Evolutionary conservation across 208 protist genomes (phyloP), one percentile per base, ranked within the genome.

Genomic region (Strigomonas oncopelti): DNA sequence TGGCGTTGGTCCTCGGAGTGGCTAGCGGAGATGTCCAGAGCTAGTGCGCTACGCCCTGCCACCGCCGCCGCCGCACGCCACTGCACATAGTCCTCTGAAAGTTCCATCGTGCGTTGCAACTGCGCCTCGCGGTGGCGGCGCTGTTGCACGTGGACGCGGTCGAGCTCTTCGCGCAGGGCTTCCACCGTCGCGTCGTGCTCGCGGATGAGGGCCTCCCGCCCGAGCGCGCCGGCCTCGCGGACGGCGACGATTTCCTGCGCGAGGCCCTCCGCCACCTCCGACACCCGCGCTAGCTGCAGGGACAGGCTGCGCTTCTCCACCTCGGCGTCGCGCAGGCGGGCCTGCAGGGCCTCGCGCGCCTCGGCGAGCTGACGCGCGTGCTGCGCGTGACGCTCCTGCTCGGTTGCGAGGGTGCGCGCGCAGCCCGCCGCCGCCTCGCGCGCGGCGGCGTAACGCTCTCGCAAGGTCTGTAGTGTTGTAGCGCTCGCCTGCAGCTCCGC

Each of bases 21-120:
- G n/a, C n/a, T n/a, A n/a, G n/a, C 61, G 66, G 83, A 71, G 1
- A 22, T 34, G 22, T 65, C 32, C 28, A 61, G 48, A 3, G 42
- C 58, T 25, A 61, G 63, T 29, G 67, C 28, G 32, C 67, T 58
- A 16, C 59, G 69, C 20, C 65, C 65, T 29, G 75, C 75, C 45
- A 73, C 58, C 7, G 59, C 57, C 5, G 61, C 34, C 22, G 64
- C 65, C 5, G 71, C 66, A 18, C 63, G 45, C 25, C 82, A 32
- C 45, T 81, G 77, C 20, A n/a, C 56, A 5, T 61, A 7, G 22
- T 51, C 42, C 42, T 51, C 42, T 18, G 42, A 51, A 18, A 51
- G 13, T 18, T 51, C 42, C 18, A 51, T 11, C 42, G 42, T 20
- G 18, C 42, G 42, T 11, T 18, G 42, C 13, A 51, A 18, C 13